Percentiles rank a stretch among this genome's conserved stretches.
These are phyloP conservation scores for Colletotrichum sp. DNA, from an alignment of 2,329 filamentous ascomycete species.

Conservation along the genomic window DNA sequence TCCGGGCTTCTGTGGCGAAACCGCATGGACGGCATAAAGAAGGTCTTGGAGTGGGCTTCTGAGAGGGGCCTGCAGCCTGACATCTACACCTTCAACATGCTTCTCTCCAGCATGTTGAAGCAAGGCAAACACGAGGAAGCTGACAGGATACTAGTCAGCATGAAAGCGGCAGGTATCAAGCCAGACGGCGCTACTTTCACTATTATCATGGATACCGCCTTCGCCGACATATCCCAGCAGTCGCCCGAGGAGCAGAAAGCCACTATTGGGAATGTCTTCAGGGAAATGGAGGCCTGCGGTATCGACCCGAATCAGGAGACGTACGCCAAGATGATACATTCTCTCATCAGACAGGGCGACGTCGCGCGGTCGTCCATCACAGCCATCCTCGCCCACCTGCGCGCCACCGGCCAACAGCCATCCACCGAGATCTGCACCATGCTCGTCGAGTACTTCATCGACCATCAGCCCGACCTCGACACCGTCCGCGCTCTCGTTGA, in stretches of 20 bases:
- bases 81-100: constrained; percentile 68
- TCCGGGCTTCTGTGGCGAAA: constrained; percentile 61
- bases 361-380: constrained; percentile 56
- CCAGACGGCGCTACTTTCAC: constrained; percentile 76
- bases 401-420: constrained; percentile 52
- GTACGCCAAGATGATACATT: constrained; percentile 74
- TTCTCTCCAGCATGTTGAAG: constrained; percentile 66
- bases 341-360: constrained; percentile 54
- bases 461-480: constrained; percentile 61
- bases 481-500: constrained; percentile 66
- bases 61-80: constrained; percentile 60
- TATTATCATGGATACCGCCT: constrained; percentile 68
- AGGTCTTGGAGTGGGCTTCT: constrained; percentile 64
- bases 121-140: constrained; percentile 52
- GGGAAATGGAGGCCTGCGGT: constrained; percentile 60
- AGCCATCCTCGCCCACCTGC: constrained; percentile 68
- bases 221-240: constrained; percentile 44
- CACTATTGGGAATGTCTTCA: constrained; percentile 59
- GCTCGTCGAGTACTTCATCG: constrained; percentile 71
- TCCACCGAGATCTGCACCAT: constrained; percentile 76
- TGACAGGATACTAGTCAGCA: constrained; percentile 58
- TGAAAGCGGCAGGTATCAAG: constrained; percentile 59
- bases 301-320: constrained; percentile 65
- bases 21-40: constrained; percentile 52
- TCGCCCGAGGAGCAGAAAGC: constrained; percentile 54